Evolutionary conservation across 2,329 filamentous ascomycete species (phyloP).

Genomic region (Colletotrichum simmondsii): DNA sequence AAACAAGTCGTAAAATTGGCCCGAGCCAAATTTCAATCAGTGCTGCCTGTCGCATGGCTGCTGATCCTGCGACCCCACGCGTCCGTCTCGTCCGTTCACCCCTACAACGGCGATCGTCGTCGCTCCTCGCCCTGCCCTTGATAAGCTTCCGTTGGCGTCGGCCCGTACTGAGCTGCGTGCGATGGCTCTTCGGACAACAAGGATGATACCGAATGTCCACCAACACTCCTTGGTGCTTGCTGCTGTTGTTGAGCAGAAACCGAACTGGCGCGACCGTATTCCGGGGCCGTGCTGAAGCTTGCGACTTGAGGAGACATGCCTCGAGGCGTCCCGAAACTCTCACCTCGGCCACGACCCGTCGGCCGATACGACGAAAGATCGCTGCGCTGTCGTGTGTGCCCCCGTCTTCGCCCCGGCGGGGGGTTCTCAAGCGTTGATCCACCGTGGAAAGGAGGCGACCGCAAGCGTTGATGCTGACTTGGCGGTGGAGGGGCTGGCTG

Average conservation of each 20-base stretch:
- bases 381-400: conserved; percentile 73
- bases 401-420: conserved; percentile 63
- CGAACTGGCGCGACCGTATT: conserved; percentile 37
- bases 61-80: conserved; percentile 45
- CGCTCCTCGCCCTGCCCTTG: conserved; percentile 31
- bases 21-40: conserved; percentile 36
- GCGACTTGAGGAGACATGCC: conserved; percentile 49
- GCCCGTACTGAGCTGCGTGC: conserved; percentile 19
- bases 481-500: conserved; percentile 58
- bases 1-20: conserved; percentile 44
- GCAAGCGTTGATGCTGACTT: conserved; percentile 54
- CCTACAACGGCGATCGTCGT: conserved; percentile 23
- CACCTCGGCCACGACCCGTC: conserved; percentile 49
- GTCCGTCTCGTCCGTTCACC: conserved; percentile 7
- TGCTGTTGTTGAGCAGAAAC: conserved; percentile 37
- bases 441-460: conserved; percentile 64
- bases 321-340: conserved; percentile 46
- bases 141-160: conserved; percentile 27
- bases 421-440: conserved; percentile 63
- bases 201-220: conserved; percentile 55
- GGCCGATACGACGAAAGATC: conserved; percentile 66
- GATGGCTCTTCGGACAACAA: conserved; percentile 53
- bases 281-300: conserved; percentile 46
- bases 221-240: conserved; percentile 32
- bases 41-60: conserved; percentile 44